Conservation (phyloP, 2,329 filamentous ascomycete species). For the Colletotrichum orbiculare region DNA sequence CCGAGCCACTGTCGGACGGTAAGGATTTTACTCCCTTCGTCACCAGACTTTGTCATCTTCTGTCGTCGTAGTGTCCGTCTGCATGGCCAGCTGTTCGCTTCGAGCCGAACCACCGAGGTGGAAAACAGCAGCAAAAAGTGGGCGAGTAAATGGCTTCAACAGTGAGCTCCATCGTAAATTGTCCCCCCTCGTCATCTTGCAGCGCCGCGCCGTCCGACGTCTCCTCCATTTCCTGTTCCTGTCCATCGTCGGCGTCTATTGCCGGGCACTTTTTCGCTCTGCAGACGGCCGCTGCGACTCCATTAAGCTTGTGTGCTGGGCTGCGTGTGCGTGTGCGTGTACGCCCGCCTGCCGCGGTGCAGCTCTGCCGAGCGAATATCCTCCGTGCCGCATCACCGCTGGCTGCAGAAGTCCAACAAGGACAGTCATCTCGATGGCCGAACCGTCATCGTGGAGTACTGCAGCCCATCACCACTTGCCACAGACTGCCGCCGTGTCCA, state of each 20-base stretch:
- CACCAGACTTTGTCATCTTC: background rate
- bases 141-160: background rate
- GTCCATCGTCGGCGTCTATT: background rate
- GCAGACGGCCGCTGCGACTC: background rate
- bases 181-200: conserved; percentile 9
- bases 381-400: background rate
- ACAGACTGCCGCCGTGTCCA: no score
- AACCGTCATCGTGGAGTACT: no score
- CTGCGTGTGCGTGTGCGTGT: no score
- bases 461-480: no score
- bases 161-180: background rate
- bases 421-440: no score
- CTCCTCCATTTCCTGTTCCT: background rate
- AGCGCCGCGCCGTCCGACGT: background rate
- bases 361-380: background rate
- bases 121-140: background rate
- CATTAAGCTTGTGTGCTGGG: conserved; percentile 7
- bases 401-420: background rate
- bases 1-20: background rate
- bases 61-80: background rate
- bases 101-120: background rate
- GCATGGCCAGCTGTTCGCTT: background rate
- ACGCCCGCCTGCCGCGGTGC: background rate
- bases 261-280: background rate
- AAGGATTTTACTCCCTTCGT: no score